A percentile compares a stretch with the other conserved stretches of the same genome.
These are phyloP conservation scores for Arctium lappa DNA, from an alignment of 129 eudicot species.

Conservation along the genomic window DNA sequence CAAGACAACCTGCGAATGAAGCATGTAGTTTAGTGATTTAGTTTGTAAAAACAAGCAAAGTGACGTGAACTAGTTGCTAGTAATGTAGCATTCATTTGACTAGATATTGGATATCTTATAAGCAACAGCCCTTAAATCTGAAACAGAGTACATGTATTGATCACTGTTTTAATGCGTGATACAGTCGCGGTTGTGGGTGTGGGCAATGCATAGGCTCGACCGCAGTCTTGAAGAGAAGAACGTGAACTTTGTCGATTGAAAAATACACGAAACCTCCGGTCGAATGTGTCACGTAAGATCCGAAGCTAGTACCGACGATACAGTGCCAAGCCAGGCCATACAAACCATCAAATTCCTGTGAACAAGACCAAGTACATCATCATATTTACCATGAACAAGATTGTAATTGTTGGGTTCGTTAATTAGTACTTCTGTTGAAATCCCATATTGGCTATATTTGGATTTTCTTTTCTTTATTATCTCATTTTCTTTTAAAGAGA, in stretches of 20 bases:
- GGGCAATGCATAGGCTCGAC: slow-evolving; percentile 52
- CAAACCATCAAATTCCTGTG: slow-evolving; percentile 62
- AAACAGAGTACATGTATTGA: background rate
- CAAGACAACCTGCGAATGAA: background rate
- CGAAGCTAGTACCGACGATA: slow-evolving; percentile 80
- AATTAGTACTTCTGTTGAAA: no score
- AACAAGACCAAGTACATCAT: background rate
- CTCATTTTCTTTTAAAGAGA: background rate
- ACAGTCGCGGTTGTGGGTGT: background rate
- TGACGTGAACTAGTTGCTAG: background rate
- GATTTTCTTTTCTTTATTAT: background rate
- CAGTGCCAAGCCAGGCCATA: slow-evolving; percentile 95
- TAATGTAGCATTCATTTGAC: background rate
- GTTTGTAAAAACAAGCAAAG: background rate
- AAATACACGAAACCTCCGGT: slow-evolving; percentile 74
- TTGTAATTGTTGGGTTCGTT: no score
- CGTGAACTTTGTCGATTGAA: slow-evolving; percentile 64
- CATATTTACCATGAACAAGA: background rate
- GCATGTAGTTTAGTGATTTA: background rate
- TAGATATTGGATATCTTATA: background rate
- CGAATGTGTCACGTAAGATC: slow-evolving; percentile 82
- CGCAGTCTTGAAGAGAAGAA: slow-evolving; percentile 72
- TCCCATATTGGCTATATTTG: background rate
- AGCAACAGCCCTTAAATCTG: background rate
- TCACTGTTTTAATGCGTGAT: background rate